phyloP scores from a whole-genome alignment of 1,139 yeast genomes.

The Taiozyma sp. region DNA sequence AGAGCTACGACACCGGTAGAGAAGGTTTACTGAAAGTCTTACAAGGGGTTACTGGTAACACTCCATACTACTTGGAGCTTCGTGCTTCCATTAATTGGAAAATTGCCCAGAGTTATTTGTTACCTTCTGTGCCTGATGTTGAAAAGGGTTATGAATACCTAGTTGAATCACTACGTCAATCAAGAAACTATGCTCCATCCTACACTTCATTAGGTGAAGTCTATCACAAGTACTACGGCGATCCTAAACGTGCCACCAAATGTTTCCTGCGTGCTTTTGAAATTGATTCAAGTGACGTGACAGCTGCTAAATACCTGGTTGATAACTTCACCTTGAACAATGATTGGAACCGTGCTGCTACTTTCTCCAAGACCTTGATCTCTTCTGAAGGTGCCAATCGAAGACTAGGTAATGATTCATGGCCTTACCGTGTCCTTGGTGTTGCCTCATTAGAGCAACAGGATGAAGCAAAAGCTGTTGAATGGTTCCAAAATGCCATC shows the following conservation, averaged over 20 bases:
- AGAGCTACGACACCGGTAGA: slow-evolving; percentile 52
- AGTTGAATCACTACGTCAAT: slow-evolving; percentile 59
- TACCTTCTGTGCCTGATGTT: slow-evolving; percentile 22
- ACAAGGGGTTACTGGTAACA: slow-evolving; percentile 41
- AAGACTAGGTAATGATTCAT: slow-evolving; percentile 41
- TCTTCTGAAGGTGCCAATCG: slow-evolving; percentile 59
- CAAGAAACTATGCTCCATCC: slow-evolving; percentile 65
- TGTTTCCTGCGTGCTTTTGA: slow-evolving; percentile 92
- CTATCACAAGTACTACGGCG: slow-evolving; percentile 54
- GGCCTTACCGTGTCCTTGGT: slow-evolving; percentile 92
- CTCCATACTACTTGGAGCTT: slow-evolving; percentile 46
- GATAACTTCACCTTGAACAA: slow-evolving; percentile 56
- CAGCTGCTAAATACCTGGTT: slow-evolving; percentile 72
- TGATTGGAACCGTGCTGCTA: slow-evolving; percentile 87
- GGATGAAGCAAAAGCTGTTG: slow-evolving; percentile 77
- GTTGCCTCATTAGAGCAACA: slow-evolving; percentile 69
- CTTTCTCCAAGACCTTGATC: slow-evolving; percentile 60
- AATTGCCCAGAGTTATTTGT: slow-evolving; percentile 56
- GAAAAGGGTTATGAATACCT: slow-evolving; percentile 48
- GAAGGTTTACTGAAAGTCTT: slow-evolving; percentile 42
- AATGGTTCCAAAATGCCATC: slow-evolving; percentile 83
- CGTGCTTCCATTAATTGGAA: slow-evolving; percentile 69
- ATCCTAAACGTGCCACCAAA: slow-evolving; percentile 67
- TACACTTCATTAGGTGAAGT: slow-evolving; percentile 77
- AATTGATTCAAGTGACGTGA: slow-evolving; percentile 68